phyloP scores from a whole-genome alignment of 805 yeast genomes.

The Metschnikowia kofuensis region DNA sequence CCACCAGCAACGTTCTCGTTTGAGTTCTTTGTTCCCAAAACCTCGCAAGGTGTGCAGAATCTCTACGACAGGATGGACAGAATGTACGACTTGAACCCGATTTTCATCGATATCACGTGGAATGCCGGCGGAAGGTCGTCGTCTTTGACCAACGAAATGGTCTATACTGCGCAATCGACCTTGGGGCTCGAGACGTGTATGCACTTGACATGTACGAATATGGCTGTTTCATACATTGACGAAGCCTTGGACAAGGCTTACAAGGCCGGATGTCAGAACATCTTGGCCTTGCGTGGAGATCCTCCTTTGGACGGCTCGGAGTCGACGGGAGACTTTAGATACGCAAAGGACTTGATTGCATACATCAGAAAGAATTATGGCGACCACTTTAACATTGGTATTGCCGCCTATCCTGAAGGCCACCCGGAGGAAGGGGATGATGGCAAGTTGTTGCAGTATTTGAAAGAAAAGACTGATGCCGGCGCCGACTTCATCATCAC shows the following conservation, averaged over 20 bases:
- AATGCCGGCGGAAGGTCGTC: conserved; percentile 94
- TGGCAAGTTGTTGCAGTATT: conserved; percentile 48
- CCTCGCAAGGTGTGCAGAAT: conserved; percentile 94
- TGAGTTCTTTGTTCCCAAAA: conserved; percentile 96
- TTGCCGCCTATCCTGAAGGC: conserved; percentile 97
- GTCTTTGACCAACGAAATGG: conserved; percentile 84
- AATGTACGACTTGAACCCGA: conserved; percentile 89
- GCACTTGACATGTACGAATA: conserved; percentile 97
- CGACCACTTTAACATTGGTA: conserved; percentile 88
- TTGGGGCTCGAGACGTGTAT: conserved; percentile 94
- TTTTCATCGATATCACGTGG: conserved; percentile 96
- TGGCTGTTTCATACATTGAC: conserved; percentile 79
- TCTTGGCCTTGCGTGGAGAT: conserved; percentile 92
- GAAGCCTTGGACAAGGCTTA: conserved; percentile 82
- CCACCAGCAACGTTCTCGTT: conserved; percentile 80
- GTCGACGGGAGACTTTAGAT: conserved; percentile 78
- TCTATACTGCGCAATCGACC: conserved; percentile 84
- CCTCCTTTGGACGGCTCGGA: conserved; percentile 78
- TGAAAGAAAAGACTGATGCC: conserved; percentile 87
- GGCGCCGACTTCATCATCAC: conserved; percentile 95
- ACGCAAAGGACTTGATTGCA: conserved; percentile 81
- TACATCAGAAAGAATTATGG: conserved; percentile 80
- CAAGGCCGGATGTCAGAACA: conserved; percentile 91
- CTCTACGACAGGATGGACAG: conserved; percentile 96
- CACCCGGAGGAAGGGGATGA: conserved; percentile 79